Base-by-base conservation (phyloP, 2,329 filamentous ascomycete species). In the Sporothrix protearum region DNA sequence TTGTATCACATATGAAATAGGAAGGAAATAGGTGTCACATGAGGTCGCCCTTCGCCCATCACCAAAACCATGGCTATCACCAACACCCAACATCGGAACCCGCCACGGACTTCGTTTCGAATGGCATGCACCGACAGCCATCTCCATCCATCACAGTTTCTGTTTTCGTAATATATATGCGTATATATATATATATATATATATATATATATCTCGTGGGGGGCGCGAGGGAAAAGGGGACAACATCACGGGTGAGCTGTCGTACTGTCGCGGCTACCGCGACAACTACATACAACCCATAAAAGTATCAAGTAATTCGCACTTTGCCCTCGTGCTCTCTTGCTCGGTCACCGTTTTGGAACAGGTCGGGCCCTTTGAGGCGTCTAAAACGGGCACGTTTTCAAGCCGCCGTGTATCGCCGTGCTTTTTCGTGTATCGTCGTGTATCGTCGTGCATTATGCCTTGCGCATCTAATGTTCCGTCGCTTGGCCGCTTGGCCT, bases 261-360 rank as follows among this genome's bases (percentile, higher is more conserved):
- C 36, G 39, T 12, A 16, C 36, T 16, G 59, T 45, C 59, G 59
- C 36, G 59, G 59, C 36, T 45, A 36, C 45, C 12, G 59, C 36
- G 10, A 64, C 14, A 36, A 14, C 49, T 10, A 8, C 25, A 2
- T 30, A 16, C 36, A n/a, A n/a, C n/a, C n/a, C n/a, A n/a, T n/a
- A 8, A 22, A 22, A 42, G 59, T 14, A 19, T 47, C 42, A 47
- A 19, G 1, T 4, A 16, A 19, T 3, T 47, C 12, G 36, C 14
- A 28, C 12, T 14, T 25, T 64, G 30, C 16, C 39, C 36, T 45
- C 59, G 57, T 64, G 59, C 33, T 25, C n/a, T 42, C n/a, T 8
- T 19, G 59, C 59, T 64, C 59, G 59, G 59, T 64, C 19, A 42
- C 59, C n/a, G 22, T 64, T 64, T 28, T 9, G 59, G 59, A 64